Evolutionary conservation across 1,139 yeast genomes (phyloP).

Genomic region (Debaryomyces robertsiae): DNA sequence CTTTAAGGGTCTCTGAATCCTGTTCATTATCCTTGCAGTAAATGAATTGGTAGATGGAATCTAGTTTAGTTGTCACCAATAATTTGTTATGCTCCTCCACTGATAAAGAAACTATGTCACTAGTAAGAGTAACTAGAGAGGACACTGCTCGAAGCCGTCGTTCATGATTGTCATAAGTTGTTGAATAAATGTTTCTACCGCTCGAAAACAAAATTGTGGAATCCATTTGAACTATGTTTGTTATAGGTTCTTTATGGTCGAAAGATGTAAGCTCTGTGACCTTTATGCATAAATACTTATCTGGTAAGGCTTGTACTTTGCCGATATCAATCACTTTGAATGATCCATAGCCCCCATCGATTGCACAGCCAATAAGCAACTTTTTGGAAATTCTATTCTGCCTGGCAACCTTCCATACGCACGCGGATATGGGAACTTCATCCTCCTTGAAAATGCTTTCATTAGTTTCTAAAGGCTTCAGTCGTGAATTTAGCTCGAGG

Average conservation of each 20-base stretch:
- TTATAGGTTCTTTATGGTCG: constrained; percentile 36
- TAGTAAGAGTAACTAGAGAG: constrained; percentile 32
- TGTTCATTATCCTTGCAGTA: constrained; percentile 16
- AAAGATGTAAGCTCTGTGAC: constrained; percentile 43
- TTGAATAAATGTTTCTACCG: constrained; percentile 34
- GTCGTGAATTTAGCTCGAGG: constrained; percentile 24
- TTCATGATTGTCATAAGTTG: constrained; percentile 41
- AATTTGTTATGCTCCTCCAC: constrained; percentile 26
- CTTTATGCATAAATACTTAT: constrained; percentile 20
- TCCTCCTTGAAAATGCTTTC: constrained; percentile 28
- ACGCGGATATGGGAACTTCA: constrained; percentile 41
- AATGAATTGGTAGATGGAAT: constrained; percentile 38
- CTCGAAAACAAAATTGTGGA: constrained; percentile 38
- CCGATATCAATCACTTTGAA: constrained; percentile 48
- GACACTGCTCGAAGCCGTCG: constrained; percentile 39
- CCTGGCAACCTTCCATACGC: constrained; percentile 38
- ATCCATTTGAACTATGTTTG: constrained; percentile 40
- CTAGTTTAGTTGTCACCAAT: constrained; percentile 41
- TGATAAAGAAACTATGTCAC: constrained; percentile 40
- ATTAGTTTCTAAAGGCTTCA: constrained; percentile 18
- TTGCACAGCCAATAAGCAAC: constrained; percentile 43
- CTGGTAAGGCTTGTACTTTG: constrained; percentile 23
- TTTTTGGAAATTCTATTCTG: constrained; percentile 40
- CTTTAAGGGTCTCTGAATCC: constrained; percentile 16
- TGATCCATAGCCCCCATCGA: constrained; percentile 33